These are phyloP conservation scores for Saccharomycopsis sp. DNA, from an alignment of 805 yeast species.

Conservation along the genomic window DNA sequence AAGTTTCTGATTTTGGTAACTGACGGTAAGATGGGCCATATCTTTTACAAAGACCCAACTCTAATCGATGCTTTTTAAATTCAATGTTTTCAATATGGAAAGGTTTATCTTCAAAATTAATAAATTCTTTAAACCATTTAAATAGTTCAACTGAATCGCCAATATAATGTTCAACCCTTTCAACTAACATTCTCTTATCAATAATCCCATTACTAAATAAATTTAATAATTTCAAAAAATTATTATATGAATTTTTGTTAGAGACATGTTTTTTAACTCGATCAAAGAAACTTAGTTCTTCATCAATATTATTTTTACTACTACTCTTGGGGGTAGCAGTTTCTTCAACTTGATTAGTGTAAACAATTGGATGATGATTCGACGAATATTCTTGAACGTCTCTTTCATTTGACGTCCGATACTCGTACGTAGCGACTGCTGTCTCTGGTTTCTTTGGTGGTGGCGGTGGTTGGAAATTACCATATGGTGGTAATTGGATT, in stretches of 20 bases:
- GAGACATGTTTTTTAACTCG: slow-evolving; percentile 60
- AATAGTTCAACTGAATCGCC: slow-evolving; percentile 76
- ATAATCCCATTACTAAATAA: slow-evolving; percentile 85
- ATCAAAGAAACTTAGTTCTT: slow-evolving; percentile 88
- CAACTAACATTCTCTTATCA: slow-evolving; percentile 74
- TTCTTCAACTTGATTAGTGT: background rate
- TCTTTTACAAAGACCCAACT: slow-evolving; percentile 83
- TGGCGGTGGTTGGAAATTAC: slow-evolving; percentile 4
- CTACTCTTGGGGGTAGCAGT: no score
- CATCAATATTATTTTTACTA: slow-evolving; percentile 45
- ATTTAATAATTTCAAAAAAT: slow-evolving; percentile 80
- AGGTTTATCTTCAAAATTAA: slow-evolving; percentile 82
- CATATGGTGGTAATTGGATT: slow-evolving; percentile 8
- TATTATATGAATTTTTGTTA: slow-evolving; percentile 84
- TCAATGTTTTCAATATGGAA: slow-evolving; percentile 83
- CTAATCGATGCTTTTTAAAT: slow-evolving; percentile 80
- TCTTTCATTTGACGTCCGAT: background rate
- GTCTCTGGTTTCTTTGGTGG: background rate
- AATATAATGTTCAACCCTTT: slow-evolving; percentile 75
- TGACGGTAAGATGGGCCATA: slow-evolving; percentile 90
- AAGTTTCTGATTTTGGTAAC: slow-evolving; percentile 88
- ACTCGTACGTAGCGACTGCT: background rate
- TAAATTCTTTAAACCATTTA: slow-evolving; percentile 88
- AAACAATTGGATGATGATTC: background rate
- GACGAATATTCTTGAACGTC: background rate